Base-by-base conservation (phyloP, 306 rosid species). In the Dalbergia cultrata region DNA sequence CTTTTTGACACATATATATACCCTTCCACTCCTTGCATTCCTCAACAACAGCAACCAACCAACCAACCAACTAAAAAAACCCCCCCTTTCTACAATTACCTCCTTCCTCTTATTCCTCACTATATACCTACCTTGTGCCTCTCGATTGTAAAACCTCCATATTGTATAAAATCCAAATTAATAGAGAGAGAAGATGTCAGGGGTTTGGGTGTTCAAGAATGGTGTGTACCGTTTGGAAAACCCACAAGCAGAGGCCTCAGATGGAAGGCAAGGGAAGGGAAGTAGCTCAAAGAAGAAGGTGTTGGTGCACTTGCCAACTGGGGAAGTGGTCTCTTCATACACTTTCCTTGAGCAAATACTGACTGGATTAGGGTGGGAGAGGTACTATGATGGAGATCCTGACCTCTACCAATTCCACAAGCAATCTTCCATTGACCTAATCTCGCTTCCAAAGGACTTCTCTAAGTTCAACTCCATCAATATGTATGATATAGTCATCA, bases 401-500 rank as follows among this genome's bases (percentile, higher is more conserved):
- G 97, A 93, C 13, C 79, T 92, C 8, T 86, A 84, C 81, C 99
- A 96, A 64, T 96, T 93, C 86, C 99, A 96, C 79, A 93, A 93
- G 82, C 85, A 76, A n/a, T 86, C 94, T 7, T 90, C 98, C 60
- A 93, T 92, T 72, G 99, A 96, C 86, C 85, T 96, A 12, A 96
- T 96, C 14, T 93, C 98, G 45, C 98, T 96, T 8, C 99, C 99
- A 0, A 78, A 65, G 34, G 97, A 96, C 13, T 96, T 90, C 83
- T 81, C 87, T 76, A 90, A 82, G 86, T 96, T 96, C 91, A 88
- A 81, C 90, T 90, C 99, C 49, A 61, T 96, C 88, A 7, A 96
- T 22, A 96, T 96, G 99, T 96, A 90, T 71, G 99, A 96, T 64
- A 90, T 96, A 3, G 99, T 92, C 83, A 8, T 96, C 71, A 96